Conservation (phyloP, 2,329 filamentous ascomycete genomes). For the Arthrobotrys pseudoclavata region DNA sequence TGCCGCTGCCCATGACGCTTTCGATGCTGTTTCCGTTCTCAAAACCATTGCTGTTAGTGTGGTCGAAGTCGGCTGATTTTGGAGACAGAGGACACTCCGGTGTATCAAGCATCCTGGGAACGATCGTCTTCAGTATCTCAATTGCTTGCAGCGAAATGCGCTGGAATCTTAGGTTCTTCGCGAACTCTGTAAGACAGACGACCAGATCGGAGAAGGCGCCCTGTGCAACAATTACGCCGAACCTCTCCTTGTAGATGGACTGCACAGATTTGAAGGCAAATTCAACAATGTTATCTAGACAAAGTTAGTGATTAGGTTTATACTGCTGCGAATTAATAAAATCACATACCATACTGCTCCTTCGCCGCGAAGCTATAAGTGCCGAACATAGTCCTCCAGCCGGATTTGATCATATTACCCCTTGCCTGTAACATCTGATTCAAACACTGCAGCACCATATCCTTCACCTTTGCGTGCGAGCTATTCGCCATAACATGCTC, state of each 20-base stretch:
- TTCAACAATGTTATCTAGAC: conserved; percentile 87
- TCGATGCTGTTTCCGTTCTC: conserved; percentile 43
- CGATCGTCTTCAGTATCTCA: conserved; percentile 91
- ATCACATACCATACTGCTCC: conserved; percentile 80
- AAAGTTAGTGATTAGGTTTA: not conserved
- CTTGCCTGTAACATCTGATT: conserved; percentile 99
- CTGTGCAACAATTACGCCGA: conserved; percentile 95
- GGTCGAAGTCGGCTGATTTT: conserved; percentile 70
- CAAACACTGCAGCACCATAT: conserved; percentile 94
- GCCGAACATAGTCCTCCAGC: conserved; percentile 99
- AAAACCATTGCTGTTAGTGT: conserved; percentile 66
- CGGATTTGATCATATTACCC: conserved; percentile 95
- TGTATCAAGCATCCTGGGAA: conserved; percentile 93
- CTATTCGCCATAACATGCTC: conserved; percentile 97
- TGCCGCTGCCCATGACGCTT: conserved; percentile 31
- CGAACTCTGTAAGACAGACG: conserved; percentile 97
- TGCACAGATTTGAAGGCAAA: conserved; percentile 97
- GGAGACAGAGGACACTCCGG: conserved; percentile 93
- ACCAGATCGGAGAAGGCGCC: conserved; percentile 96
- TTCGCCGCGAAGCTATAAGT: conserved; percentile 96
- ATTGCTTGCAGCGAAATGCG: conserved; percentile 98
- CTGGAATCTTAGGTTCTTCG: conserved; percentile 98
- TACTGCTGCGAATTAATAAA: not conserved
- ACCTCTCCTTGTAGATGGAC: conserved; percentile 93
- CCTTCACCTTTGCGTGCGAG: conserved; percentile 90